Base-by-base conservation (phyloP, 768 basidiomycete species). In the Cytidiella melzeri region DNA sequence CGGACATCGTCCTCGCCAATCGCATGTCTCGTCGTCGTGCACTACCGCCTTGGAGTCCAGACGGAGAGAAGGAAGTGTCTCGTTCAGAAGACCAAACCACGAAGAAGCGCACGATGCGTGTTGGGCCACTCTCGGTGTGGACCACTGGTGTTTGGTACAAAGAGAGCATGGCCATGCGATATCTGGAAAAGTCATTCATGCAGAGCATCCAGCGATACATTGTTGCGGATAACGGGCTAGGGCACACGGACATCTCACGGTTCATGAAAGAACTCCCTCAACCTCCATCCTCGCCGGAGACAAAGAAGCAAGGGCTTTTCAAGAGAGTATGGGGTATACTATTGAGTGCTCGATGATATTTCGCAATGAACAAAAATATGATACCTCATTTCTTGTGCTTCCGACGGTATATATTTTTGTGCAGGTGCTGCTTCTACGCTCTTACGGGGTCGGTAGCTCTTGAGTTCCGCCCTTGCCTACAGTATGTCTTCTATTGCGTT, bases 1-100 rank as follows among this genome's bases (percentile, higher is more conserved):
- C 95, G 0, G 95, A 99, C 63, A 69, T 93, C 15, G 77, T 97
- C 45, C 72, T 97, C 65, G 85, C 91, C 7, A 85, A 88, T 57
- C 81, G 91, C 28, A 82, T 93, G 71, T 65, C 55, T 3, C 62
- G 57, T 19, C 50, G 57, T 23, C 44, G 46, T 18, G 38, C 50
- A 5, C n/a, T 47, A 4, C 21, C 21, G 13, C 39, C 26, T 34
- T 28, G 20, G 23, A 61, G 50, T 23, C 58, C 48, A 51, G 59
- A 52, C 21, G 43, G 50, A 50, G 52, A 50, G 30, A 47, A 51
- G 6, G 6, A 50, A 63, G 50, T 45, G 53, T 48, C 25, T 4
- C 23, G 27, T 3, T 23, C 21, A 28, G 37, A 13, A 24, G 10
- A 10, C 9, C 25, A n/a, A 9, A 19, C 44, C 23, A 42, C 50